Evolutionary conservation across 2,329 filamentous ascomycete genomes (phyloP).

Genomic region (Fusarium robinianum): DNA sequence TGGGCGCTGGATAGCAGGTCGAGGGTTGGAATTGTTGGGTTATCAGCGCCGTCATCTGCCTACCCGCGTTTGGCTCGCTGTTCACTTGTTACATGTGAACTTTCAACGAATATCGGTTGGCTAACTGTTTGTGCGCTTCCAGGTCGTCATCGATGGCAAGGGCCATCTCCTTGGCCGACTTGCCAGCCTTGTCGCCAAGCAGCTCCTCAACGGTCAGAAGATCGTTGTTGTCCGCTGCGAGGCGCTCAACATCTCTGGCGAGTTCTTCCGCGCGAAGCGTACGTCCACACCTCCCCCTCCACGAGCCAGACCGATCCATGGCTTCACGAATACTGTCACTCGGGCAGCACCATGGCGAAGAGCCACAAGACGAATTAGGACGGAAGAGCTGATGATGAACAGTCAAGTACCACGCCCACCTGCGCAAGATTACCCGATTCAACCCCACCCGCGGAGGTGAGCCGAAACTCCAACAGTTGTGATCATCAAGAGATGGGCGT

Average conservation of each 20-base stretch:
- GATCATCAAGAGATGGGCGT: slow-evolving; percentile 41
- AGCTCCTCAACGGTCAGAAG: slow-evolving; percentile 98
- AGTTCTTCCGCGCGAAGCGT: slow-evolving; percentile 99
- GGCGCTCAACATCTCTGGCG: slow-evolving; percentile 99
- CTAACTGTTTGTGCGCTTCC: slow-evolving; percentile 33
- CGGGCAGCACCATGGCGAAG: slow-evolving; percentile 19
- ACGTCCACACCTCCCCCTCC: slow-evolving; percentile 57
- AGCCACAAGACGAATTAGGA: slow-evolving; percentile 8
- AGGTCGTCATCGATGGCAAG: slow-evolving; percentile 99
- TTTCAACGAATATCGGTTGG: slow-evolving; percentile 24
- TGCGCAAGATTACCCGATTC: slow-evolving; percentile 99
- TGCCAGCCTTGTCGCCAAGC: slow-evolving; percentile 97
- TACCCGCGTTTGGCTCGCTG: slow-evolving; percentile 14
- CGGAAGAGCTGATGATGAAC: slow-evolving; percentile 55
- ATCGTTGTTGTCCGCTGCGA: slow-evolving; percentile 99
- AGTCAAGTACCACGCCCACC: slow-evolving; percentile 99
- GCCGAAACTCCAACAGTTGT: slow-evolving; percentile 42
- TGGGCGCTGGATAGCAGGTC: slow-evolving; percentile 23
- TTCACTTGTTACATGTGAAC: slow-evolving; percentile 23
- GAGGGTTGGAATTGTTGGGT: slow-evolving; percentile 20
- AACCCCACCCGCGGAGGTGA: slow-evolving; percentile 98
- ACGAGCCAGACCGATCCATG: slow-evolving; percentile 26
- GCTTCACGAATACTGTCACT: slow-evolving; percentile 25
- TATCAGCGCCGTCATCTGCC: slow-evolving; percentile 19
- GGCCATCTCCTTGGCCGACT: slow-evolving; percentile 99